These are phyloP conservation scores for Cokeromyces recurvatus DNA, from an alignment of 371 early-diverging fungal species.

Conservation along the genomic window DNA sequence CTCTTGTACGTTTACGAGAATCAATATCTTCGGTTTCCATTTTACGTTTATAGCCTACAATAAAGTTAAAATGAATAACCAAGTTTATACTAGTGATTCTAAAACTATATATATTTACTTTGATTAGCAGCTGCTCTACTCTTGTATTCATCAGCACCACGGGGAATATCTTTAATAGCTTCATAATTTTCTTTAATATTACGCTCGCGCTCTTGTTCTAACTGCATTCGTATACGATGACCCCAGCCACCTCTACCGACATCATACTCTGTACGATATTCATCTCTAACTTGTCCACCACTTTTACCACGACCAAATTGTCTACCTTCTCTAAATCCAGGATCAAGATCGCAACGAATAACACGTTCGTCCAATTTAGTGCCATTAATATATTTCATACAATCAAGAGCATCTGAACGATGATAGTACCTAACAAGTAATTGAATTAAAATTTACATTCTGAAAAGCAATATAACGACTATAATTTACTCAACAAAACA, in stretches of 20 bases:
- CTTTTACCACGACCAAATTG: slow-evolving; percentile 95
- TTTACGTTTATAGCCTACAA: too few species aligned
- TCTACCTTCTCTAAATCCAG: slow-evolving; percentile 93
- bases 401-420: slow-evolving; percentile 81
- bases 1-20: slow-evolving; percentile 40
- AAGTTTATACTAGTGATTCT: neutral
- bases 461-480: too few species aligned
- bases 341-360: slow-evolving; percentile 96
- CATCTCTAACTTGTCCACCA: slow-evolving; percentile 97
- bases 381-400: slow-evolving; percentile 91
- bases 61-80: too few species aligned
- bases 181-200: slow-evolving; percentile 64
- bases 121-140: slow-evolving; percentile 36
- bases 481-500: slow-evolving; percentile 94
- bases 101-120: neutral
- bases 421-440: slow-evolving; percentile 93
- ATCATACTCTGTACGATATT: slow-evolving; percentile 92
- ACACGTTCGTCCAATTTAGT: slow-evolving; percentile 94
- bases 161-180: slow-evolving; percentile 57
- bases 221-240: slow-evolving; percentile 63
- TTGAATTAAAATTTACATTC: neutral
- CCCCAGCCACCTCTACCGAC: slow-evolving; percentile 97
- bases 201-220: slow-evolving; percentile 58
- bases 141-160: slow-evolving; percentile 56
- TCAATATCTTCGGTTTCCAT: slow-evolving; percentile 41